Percentiles rank a stretch among this genome's conserved stretches.
phyloP scores from a whole-genome alignment of 495 filamentous ascomycete genomes.

The Xylaria bambusicola region DNA sequence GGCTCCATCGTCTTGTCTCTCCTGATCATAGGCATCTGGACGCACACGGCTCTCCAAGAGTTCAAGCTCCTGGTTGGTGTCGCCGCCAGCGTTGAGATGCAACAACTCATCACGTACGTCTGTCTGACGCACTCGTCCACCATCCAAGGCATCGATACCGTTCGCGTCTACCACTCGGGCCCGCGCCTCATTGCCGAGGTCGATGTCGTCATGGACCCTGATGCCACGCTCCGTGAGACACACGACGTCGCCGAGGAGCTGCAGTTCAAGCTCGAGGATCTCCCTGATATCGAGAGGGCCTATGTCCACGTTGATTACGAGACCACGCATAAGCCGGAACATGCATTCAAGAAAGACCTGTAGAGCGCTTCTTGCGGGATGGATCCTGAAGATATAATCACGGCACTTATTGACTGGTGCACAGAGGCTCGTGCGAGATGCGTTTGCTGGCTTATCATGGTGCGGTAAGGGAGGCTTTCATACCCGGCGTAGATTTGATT shows the following conservation, averaged over 20 bases:
- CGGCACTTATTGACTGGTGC: neutral
- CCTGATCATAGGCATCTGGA: slow-evolving; percentile 77
- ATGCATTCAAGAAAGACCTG: slow-evolving; percentile 57
- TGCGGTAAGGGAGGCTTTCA: no score
- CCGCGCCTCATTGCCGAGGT: slow-evolving; percentile 89
- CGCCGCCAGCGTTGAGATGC: slow-evolving; percentile 78
- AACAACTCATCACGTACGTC: slow-evolving; percentile 95
- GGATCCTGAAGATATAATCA: neutral
- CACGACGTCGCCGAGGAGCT: slow-evolving; percentile 94
- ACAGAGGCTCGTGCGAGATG: no score
- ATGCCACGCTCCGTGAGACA: slow-evolving; percentile 68
- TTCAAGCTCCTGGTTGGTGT: slow-evolving; percentile 90
- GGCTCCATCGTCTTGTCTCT: slow-evolving; percentile 83
- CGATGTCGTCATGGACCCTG: slow-evolving; percentile 81
- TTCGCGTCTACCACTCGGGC: slow-evolving; percentile 88
- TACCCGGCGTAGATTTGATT: no score
- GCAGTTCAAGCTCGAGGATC: slow-evolving; percentile 89
- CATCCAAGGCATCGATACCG: slow-evolving; percentile 88
- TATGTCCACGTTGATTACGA: slow-evolving; percentile 99
- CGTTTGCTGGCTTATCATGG: no score
- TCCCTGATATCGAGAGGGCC: slow-evolving; percentile 90
- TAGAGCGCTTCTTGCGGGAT: slow-evolving; percentile 18
- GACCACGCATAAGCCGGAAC: slow-evolving; percentile 91
- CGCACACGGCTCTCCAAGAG: slow-evolving; percentile 81
- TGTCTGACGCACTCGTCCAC: slow-evolving; percentile 85